Evolutionary conservation across 139 green algal species (phyloP), one percentile per base, ranked within the genome.

Genomic region (Coccomyxa sp.): DNA sequence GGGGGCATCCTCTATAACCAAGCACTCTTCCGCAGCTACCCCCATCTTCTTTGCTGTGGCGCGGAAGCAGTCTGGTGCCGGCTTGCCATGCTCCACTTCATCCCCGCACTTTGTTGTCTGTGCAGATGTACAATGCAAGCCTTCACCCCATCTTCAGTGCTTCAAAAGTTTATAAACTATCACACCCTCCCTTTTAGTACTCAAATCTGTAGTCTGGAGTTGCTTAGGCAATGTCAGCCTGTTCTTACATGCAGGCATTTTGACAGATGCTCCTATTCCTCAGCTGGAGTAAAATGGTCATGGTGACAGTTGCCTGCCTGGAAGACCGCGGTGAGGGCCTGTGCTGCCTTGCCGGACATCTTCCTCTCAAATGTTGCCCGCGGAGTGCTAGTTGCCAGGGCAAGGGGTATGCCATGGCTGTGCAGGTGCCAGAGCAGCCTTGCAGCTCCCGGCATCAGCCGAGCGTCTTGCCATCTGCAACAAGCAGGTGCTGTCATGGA

Each of bases 1-100:
- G 66, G 93, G 93, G 1, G 95, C 90, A 85, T 99, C 96, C 87
- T 99, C 96, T 51, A 99, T 85, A 12, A 95, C 94, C 45, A 98
- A 67, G 87, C 94, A 98, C 0, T 85, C 38, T 0, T 32, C 51
- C 3, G 93, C 87, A 0, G 78, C 21, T 9, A 93, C 83, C 0
- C 86, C 90, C 82, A 97, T 58, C 25, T 84, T 77, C 31, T 67
- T 15, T 13, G 92, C 94, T 15, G 91, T 90, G 23, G 82, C 82
- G 28, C 92, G 67, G 90, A 98, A 98, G 71, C 95, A 91, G 66
- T 98, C 95, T 25, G 95, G 96, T 18, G 87, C 87, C 17, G 95
- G 96, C 89, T 98, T 98, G 81, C 95, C 95, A 31, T 89, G 81
- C 0, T 32, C 63, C 11, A 87, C 88, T 80, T 97, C 92, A 82